Base-by-base conservation (phyloP, 2,329 filamentous ascomycete genomes). In the Arthrobotrys sphaeroides region DNA sequence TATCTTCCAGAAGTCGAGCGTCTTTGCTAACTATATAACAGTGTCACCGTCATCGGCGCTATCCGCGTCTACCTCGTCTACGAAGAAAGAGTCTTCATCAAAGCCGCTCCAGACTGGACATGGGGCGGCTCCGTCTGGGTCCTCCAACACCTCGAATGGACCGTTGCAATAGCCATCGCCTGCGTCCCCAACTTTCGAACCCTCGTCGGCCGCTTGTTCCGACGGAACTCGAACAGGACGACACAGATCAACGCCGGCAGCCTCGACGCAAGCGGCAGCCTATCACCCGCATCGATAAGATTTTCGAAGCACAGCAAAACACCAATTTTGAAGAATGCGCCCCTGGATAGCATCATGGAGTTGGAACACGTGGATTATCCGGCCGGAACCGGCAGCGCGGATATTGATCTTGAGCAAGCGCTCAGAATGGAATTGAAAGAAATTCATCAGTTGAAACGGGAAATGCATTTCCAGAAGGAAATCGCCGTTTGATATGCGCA, bases 261-360 rank as follows among this genome's bases (percentile, higher is more conserved):
- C 22, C 31, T 66, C 0, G 70, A 74, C 51, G 62, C 70, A 6
- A 68, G 62, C 38, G 70, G 70, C 10, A 74, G 70, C 33, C 42
- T 74, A 59, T 74, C 70, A 18, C 70, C 70, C 13, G 70, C 70
- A 49, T 74, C 70, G 36, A 74, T 74, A 12, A 62, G 70, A 26
- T 74, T 74, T 68, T 74, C 70, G n/a, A 67, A 68, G 26, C 42
- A 74, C n/a, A 74, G 70, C 42, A 74, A 74, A 74, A 68, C 70
- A 16, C 70, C 70, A 12, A 74, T 74, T 5, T 18, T 74, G 5
- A 74, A 74, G 28, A 68, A 68, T 33, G 70, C 70, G 26, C 70
- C 70, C 5, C 62, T 74, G 70, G 70, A 74, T 59, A 74, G 70
- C 20, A 74, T 74, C 13, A 62, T 74, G 70, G 70, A 74, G 45